phyloP scores from a whole-genome alignment of 208 protist genomes.

The Wallacemonas sp. region DNA sequence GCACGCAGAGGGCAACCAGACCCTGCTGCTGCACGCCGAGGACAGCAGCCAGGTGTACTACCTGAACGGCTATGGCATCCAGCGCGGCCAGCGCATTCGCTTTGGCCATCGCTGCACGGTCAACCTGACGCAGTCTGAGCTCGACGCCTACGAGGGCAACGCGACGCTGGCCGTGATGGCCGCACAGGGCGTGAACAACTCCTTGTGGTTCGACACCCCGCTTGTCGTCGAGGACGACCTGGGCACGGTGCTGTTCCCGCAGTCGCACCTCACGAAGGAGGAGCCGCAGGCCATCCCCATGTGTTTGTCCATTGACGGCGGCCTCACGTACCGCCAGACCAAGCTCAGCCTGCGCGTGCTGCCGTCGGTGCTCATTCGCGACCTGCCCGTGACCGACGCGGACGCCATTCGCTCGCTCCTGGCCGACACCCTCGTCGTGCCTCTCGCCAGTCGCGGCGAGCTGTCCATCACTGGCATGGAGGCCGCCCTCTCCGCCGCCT shows the following conservation, averaged over 20 bases:
- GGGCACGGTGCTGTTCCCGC: conserved; percentile 57
- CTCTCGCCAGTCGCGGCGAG: conserved; percentile 41
- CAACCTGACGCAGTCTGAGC: conserved; percentile 17
- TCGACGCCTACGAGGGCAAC: conserved; percentile 4
- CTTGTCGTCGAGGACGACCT: conserved; percentile 64
- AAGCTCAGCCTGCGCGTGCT: conserved; percentile 43
- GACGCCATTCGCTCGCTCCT: conserved; percentile 47
- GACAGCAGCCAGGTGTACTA: conserved; percentile 64
- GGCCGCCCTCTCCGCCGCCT: not conserved
- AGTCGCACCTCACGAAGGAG: conserved; percentile 34
- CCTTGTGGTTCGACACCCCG: conserved; percentile 50
- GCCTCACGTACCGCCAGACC: conserved; percentile 36
- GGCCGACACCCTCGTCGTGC: conserved; percentile 60
- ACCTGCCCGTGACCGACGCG: conserved; percentile 37
- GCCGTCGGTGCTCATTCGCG: conserved; percentile 38
- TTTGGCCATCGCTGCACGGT: conserved; percentile 59
- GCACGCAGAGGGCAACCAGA: conserved; percentile 49
- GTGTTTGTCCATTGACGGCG: conserved; percentile 59
- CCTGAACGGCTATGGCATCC: conserved; percentile 76
- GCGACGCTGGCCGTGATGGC: conserved; percentile 14
- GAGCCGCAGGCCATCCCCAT: conserved; percentile 28
- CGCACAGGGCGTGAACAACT: conserved; percentile 44
- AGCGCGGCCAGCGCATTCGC: conserved; percentile 55
- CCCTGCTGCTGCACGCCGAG: conserved; percentile 49
- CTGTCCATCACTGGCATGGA: conserved; percentile 40